These are phyloP conservation scores for Areca catechu DNA, from an alignment of 176 grass and related monocot genomes.

Conservation along the genomic window DNA sequence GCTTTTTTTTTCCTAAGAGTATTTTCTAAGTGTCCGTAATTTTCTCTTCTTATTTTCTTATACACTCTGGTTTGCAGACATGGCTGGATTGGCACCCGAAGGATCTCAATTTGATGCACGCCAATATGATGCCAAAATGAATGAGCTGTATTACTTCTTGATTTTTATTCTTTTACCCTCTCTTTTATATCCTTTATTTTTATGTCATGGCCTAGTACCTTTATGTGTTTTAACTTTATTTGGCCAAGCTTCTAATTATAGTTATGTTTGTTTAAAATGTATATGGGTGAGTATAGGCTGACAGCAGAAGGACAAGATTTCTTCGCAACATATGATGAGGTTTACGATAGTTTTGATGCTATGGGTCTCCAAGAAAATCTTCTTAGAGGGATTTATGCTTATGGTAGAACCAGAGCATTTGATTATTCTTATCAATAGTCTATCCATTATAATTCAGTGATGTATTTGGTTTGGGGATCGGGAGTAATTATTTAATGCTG, in stretches of 20 bases:
- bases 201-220: too few species aligned
- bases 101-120: constrained; percentile 72
- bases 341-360: constrained; percentile 2
- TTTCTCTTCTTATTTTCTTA: background rate
- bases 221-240: background rate
- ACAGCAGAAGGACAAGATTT: constrained; percentile 57
- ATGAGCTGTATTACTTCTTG: constrained; percentile 49
- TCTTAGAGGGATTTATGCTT: constrained; percentile 89
- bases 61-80: constrained; percentile 23
- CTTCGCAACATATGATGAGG: constrained; percentile 85
- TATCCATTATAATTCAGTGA: too few species aligned
- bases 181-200: background rate
- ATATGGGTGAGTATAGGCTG: constrained; percentile 22
- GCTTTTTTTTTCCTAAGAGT: too few species aligned
- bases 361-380: constrained; percentile 25
- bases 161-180: background rate
- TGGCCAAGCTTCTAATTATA: background rate
- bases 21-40: too few species aligned
- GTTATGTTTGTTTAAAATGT: background rate
- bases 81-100: constrained; percentile 73
- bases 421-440: background rate
- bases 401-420: constrained; percentile 26
- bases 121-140: constrained; percentile 27
- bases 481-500: background rate
- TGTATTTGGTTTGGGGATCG: too few species aligned